Percentiles rank a stretch among this genome's conserved stretches.
Conservation (phyloP, 1,284 basidiomycete species). For the Gastroboletus turbinatus region DNA sequence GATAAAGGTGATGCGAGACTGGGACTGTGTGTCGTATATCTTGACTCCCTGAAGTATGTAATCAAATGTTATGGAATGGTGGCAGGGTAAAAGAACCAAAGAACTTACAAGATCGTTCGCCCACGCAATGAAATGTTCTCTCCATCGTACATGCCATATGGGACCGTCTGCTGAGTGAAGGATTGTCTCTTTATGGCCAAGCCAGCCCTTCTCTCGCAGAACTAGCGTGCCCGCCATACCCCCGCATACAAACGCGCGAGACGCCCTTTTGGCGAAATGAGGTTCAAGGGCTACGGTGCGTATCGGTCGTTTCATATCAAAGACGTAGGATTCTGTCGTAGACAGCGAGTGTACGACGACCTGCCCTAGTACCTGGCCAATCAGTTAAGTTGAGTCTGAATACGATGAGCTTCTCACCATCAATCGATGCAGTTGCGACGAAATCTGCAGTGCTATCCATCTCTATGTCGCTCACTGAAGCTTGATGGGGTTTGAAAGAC, state of each 20-base stretch:
- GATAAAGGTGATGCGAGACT: slow-evolving; percentile 85
- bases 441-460: slow-evolving; percentile 89
- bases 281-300: slow-evolving; percentile 90
- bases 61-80: neutral
- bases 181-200: slow-evolving; percentile 90
- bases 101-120: slow-evolving; percentile 82
- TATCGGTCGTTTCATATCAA: slow-evolving; percentile 93
- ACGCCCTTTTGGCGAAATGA: slow-evolving; percentile 78
- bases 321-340: slow-evolving; percentile 80
- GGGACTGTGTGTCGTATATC: slow-evolving; percentile 84
- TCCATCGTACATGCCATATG: slow-evolving; percentile 91
- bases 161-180: slow-evolving; percentile 91
- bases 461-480: slow-evolving; percentile 83
- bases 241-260: slow-evolving; percentile 89
- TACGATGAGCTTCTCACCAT: slow-evolving; percentile 60
- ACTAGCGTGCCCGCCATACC: slow-evolving; percentile 89
- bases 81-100: neutral
- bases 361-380: slow-evolving; percentile 58
- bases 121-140: slow-evolving; percentile 89
- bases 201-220: slow-evolving; percentile 93
- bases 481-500: slow-evolving; percentile 91
- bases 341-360: slow-evolving; percentile 87
- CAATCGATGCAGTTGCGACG: slow-evolving; percentile 90
- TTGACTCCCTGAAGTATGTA: slow-evolving; percentile 73
- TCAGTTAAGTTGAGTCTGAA: slow-evolving; percentile 10